A percentile compares a stretch with the other conserved stretches of the same genome.
Evolutionary conservation across 169 alveolate species (phyloP).

Genomic region (Eimeria acervulina): DNA sequence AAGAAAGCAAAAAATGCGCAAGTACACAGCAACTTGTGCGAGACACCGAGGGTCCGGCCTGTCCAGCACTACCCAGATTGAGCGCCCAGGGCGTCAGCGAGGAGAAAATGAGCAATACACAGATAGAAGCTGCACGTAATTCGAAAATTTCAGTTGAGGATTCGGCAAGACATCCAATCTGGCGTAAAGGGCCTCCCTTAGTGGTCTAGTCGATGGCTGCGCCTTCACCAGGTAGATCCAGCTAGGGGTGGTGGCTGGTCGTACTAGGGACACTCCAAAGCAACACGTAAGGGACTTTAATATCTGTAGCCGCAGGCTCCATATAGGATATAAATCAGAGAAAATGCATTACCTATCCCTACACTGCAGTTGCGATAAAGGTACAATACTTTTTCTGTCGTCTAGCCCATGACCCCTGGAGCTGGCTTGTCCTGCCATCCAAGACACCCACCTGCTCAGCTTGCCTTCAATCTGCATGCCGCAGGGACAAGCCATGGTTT

Average conservation of each 20-base stretch:
- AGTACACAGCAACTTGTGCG: not conserved
- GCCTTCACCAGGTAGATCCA: slow-evolving; percentile 53
- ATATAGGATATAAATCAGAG: not conserved
- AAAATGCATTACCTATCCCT: not conserved
- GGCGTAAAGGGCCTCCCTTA: not conserved
- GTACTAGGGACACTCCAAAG: not conserved
- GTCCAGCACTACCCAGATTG: slow-evolving; percentile 40
- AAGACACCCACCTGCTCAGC: not conserved
- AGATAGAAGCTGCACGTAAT: not conserved
- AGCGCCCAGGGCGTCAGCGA: not conserved
- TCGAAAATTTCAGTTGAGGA: not conserved
- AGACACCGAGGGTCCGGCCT: slow-evolving; percentile 56
- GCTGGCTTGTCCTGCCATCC: slow-evolving; percentile 18
- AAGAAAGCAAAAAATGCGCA: not conserved
- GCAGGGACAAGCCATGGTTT: not conserved
- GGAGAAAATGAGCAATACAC: not conserved
- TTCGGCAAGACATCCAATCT: slow-evolving; percentile 14
- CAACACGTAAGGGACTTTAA: not conserved
- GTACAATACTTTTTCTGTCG: not conserved
- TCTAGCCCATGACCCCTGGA: not conserved
- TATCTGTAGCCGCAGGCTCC: not conserved
- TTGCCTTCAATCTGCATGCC: slow-evolving; percentile 16
- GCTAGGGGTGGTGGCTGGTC: slow-evolving; percentile 72
- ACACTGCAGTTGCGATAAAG: not conserved
- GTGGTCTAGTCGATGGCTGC: slow-evolving; percentile 22